phyloP scores from a whole-genome alignment of 2,329 filamentous ascomycete species.

The Aspergillus puulaauensis region DNA sequence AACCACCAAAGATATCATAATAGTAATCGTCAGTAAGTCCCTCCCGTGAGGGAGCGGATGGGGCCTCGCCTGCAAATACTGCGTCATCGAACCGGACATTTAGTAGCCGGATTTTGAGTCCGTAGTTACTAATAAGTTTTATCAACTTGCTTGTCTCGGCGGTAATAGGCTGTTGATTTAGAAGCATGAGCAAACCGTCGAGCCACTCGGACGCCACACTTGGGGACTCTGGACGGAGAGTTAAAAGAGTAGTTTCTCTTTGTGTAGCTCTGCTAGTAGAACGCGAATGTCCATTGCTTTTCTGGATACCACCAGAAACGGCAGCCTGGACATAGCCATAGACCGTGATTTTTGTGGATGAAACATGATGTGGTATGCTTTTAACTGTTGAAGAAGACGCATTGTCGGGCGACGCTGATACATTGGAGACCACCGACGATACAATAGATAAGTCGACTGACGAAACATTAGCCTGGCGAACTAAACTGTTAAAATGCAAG shows the following conservation, averaged over 20 bases:
- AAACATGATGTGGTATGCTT: conserved; percentile 34
- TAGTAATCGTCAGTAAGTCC: conserved; percentile 91
- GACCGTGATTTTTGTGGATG: conserved; percentile 84
- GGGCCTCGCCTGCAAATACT: conserved; percentile 66
- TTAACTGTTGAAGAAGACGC: conserved; percentile 51
- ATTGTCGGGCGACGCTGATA: conserved; percentile 64
- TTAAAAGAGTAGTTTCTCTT: conserved; percentile 73
- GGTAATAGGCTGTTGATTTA: conserved; percentile 96
- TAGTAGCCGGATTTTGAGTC: conserved; percentile 85
- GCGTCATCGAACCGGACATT: conserved; percentile 88
- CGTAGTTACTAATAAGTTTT: conserved; percentile 81
- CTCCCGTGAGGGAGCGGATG: conserved; percentile 75
- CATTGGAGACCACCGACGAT: conserved; percentile 91
- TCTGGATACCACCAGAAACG: conserved; percentile 34
- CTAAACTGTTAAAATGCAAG: not conserved
- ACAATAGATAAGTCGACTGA: conserved; percentile 78
- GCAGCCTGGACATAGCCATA: conserved; percentile 63
- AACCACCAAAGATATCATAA: conserved; percentile 67
- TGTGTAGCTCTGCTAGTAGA: conserved; percentile 35
- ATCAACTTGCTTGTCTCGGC: conserved; percentile 90
- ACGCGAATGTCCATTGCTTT: conserved; percentile 30
- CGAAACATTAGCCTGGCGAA: not conserved
- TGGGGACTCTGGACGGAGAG: conserved; percentile 77
- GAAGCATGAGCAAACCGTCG: conserved; percentile 88
- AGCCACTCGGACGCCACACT: conserved; percentile 93